These are phyloP conservation scores for Rhizoclosmatium sp. DNA, from an alignment of 192 early-diverging fungal genomes.

Conservation along the genomic window DNA sequence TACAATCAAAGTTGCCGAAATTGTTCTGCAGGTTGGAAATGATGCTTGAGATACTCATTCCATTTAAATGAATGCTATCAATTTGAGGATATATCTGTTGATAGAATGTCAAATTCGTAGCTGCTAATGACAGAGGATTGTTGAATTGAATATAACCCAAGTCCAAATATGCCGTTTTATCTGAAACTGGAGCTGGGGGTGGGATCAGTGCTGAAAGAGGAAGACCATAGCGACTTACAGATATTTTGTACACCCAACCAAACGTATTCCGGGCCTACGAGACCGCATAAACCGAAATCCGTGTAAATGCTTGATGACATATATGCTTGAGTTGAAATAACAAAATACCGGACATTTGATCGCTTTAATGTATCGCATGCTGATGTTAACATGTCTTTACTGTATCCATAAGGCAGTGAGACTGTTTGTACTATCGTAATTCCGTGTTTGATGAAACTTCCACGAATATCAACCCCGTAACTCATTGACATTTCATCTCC, in stretches of 20 bases:
- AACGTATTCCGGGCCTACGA: constrained; percentile 9
- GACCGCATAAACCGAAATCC: not conserved
- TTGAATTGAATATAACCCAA: not conserved
- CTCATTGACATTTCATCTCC: constrained; percentile 21
- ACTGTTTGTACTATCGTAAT: not conserved
- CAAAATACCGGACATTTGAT: not conserved
- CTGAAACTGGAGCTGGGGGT: not conserved
- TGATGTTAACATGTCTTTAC: not conserved
- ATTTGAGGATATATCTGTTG: not conserved
- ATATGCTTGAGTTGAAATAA: not conserved
- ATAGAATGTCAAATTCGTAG: not conserved
- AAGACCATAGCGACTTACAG: not conserved
- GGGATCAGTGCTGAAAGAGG: not conserved
- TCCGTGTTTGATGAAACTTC: not conserved
- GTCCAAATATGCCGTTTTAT: not conserved
- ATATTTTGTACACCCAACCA: not conserved
- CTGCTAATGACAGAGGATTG: not conserved
- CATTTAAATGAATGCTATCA: not conserved
- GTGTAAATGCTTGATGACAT: not conserved
- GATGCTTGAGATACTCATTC: no score
- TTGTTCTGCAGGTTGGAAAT: no score
- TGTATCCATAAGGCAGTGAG: not conserved
- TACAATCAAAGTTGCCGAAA: constrained; percentile 9
- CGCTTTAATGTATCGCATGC: not conserved
- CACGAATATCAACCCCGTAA: not conserved